Base-by-base conservation (phyloP, 2,329 filamentous ascomycete species). In the Sclerotinia subarctica region DNA sequence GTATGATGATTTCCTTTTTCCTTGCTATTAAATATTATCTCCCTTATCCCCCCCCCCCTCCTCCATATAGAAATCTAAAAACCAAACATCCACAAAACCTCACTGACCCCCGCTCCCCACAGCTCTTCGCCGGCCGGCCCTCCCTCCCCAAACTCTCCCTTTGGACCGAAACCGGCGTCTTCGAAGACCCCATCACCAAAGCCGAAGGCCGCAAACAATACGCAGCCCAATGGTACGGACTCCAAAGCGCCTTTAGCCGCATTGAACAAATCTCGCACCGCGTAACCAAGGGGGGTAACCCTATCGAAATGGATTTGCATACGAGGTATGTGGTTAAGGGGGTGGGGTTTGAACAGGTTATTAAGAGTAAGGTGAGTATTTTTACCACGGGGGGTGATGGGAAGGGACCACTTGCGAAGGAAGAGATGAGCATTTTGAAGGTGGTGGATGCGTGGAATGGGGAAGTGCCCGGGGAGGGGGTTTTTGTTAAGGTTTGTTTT, bases 121-220 rank as follows among this genome's bases (percentile, higher is more conserved):
- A 83, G 81, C 82, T 89, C 59, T 89, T 89, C 74, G 84, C 85
- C 46, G 86, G 86, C 57, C 81, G 83, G 24, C 85, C 86, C 0
- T 85, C 85, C 2, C 80, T 88, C 3, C 81, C 82, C 52, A 88
- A 89, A 74, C 81, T 89, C 57, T 78, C 80, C 19, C 80, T 90
- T 32, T 90, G 87, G 87, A 80, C 80, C 15, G 84, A 85, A 68
- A 81, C 85, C 49, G 87, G 82, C 10, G 82, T 80, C 0, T 89
- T 90, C 76, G 76, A 81, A 42, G 87, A 89, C 74, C 85, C 84
- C 5, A 78, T 90, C 57, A 87, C 86, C 53, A 81, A 84, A 47
- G 85, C 87, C 2, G 74, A 79, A 29, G 87, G 87, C 11, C 82
- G 84, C 66, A 81, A 84, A 70, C 81, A 85, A 68, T 83, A 76